Evolutionary conservation across 768 basidiomycete species (phyloP).

Genomic region (Suillus occidentalis): DNA sequence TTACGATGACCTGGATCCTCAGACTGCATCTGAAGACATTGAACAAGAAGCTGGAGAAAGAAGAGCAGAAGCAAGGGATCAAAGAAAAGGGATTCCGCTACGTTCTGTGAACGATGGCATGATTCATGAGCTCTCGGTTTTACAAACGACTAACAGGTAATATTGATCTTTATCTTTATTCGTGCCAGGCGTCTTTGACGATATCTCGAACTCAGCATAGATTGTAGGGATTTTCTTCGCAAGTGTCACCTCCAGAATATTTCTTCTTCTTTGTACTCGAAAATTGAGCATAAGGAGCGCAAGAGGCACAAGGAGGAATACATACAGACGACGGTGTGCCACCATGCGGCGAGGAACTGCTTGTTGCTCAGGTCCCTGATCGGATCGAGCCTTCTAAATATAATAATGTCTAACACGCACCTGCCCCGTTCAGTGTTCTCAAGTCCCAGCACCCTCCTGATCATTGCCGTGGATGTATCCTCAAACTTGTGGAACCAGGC

Average conservation of each 20-base stretch:
- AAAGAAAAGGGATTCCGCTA: conserved; percentile 50
- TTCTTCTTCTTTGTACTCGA: too few relatives aligned
- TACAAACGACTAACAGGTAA: too few relatives aligned
- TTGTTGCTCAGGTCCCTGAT: not conserved
- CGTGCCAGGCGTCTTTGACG: too few relatives aligned
- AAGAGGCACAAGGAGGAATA: not conserved
- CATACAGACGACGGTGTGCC: conserved; percentile 5
- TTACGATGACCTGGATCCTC: conserved; percentile 50
- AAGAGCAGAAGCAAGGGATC: conserved; percentile 42
- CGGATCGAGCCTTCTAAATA: not conserved
- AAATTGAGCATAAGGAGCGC: too few relatives aligned
- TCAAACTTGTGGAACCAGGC: conserved; percentile 1
- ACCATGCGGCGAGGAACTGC: conserved; percentile 2
- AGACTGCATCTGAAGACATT: conserved; percentile 41
- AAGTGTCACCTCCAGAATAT: too few relatives aligned
- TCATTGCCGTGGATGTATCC: not conserved
- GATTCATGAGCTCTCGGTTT: too few relatives aligned
- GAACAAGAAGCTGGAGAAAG: conserved; percentile 39
- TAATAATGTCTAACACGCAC: not conserved
- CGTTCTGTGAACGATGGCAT: conserved; percentile 35
- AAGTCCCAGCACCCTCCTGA: not conserved
- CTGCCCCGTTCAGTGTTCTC: not conserved
- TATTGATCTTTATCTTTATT: too few relatives aligned
- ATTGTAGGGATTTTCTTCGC: too few relatives aligned
- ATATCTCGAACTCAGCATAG: too few relatives aligned